A percentile compares a stretch with the other conserved stretches of the same genome.
These are phyloP conservation scores for Dovyalis caffra DNA, from an alignment of 345 rosid genomes.

Conservation along the genomic window DNA sequence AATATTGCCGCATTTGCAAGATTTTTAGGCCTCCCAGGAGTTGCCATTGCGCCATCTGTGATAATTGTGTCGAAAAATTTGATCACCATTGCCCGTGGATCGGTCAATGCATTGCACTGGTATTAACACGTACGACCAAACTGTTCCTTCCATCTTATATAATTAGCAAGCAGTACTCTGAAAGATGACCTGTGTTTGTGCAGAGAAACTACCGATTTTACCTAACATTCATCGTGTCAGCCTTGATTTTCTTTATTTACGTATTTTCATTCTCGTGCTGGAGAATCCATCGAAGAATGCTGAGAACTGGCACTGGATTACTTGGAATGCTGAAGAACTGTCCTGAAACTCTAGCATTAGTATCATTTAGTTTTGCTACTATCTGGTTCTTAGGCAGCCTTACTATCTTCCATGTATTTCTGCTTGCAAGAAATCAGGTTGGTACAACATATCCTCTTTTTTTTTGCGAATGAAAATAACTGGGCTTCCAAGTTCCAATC, in stretches of 20 bases:
- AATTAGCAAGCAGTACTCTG: neutral
- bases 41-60: slow-evolving; percentile 43
- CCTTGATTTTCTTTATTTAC: slow-evolving; percentile 31
- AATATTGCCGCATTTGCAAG: slow-evolving; percentile 38
- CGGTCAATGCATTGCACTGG: slow-evolving; percentile 46
- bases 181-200: neutral
- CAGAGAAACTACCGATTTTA: slow-evolving; percentile 42
- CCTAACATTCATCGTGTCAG: slow-evolving; percentile 27
- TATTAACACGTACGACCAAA: neutral
- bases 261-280: slow-evolving; percentile 28
- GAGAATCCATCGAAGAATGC: slow-evolving; percentile 28
- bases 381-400: slow-evolving; percentile 36
- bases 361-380: slow-evolving; percentile 31
- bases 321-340: slow-evolving; percentile 24
- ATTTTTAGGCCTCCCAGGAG: slow-evolving; percentile 44
- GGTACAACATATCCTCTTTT: neutral
- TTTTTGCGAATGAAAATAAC: no score
- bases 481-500: no score
- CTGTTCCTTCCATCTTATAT: no score
- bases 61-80: slow-evolving; percentile 43
- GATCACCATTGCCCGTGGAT: slow-evolving; percentile 49
- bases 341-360: slow-evolving; percentile 34
- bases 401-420: slow-evolving; percentile 26
- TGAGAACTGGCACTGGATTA: slow-evolving; percentile 17
- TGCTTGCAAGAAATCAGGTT: slow-evolving; percentile 42